Conservation (phyloP, 345 rosid genomes). For the Gossypium rotundifolium region DNA sequence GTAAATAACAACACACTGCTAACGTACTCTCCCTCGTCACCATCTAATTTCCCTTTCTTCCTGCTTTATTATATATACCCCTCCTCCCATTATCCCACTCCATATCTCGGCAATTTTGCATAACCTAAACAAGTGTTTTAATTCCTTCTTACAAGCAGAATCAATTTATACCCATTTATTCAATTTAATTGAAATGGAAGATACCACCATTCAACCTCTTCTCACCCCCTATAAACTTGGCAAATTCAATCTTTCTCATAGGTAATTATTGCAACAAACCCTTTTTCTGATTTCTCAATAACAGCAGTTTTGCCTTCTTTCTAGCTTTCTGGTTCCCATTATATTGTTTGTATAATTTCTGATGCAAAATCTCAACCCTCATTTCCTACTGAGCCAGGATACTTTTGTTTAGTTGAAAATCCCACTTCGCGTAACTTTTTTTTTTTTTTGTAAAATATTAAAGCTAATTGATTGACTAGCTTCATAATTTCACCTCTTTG, state of each 20-base stretch:
- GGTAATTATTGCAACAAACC: neutral
- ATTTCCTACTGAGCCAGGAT: too few species aligned
- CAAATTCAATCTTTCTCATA: slow-evolving; percentile 14
- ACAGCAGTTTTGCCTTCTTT: too few species aligned
- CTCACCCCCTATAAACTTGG: slow-evolving; percentile 15
- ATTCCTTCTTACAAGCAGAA: too few species aligned
- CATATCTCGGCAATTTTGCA: too few species aligned
- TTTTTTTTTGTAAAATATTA: neutral
- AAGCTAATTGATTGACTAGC: neutral
- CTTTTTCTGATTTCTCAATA: neutral
- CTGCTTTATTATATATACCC: too few species aligned
- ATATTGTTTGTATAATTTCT: neutral
- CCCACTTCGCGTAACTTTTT: neutral
- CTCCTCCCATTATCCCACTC: too few species aligned
- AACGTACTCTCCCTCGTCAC: too few species aligned
- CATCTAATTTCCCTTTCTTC: too few species aligned
- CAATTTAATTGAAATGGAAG: neutral
- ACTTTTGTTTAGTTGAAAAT: neutral
- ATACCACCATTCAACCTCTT: slow-evolving; percentile 7
- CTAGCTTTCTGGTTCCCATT: neutral
- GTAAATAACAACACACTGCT: too few species aligned
- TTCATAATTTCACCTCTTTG: neutral
- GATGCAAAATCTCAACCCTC: neutral
- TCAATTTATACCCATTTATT: too few species aligned
- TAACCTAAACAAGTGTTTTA: too few species aligned